A percentile compares a stretch with the other conserved stretches of the same genome.
phyloP scores from a whole-genome alignment of 495 filamentous ascomycete species.

The Neurospora sp. region DNA sequence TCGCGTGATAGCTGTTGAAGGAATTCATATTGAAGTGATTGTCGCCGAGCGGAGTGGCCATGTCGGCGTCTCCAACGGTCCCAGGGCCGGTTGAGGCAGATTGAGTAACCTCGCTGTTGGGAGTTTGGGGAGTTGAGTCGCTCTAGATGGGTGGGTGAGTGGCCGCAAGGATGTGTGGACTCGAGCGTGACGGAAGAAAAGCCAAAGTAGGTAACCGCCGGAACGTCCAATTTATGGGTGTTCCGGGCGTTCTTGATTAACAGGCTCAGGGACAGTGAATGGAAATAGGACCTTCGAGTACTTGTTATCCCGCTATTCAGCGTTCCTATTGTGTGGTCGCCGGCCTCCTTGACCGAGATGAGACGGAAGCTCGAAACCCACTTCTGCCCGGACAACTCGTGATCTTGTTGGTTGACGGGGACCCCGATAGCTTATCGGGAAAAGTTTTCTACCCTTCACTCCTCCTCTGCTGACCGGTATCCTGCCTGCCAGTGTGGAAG shows the following conservation, averaged over 20 bases:
- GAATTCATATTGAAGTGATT: too few relatives aligned
- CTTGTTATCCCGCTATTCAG: background rate
- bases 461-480: background rate
- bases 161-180: too few relatives aligned
- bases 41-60: too few relatives aligned
- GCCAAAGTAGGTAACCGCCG: background rate
- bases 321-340: background rate
- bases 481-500: background rate
- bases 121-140: too few relatives aligned
- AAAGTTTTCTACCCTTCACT: background rate
- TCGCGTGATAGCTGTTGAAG: too few relatives aligned
- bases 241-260: background rate
- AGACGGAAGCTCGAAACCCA: background rate
- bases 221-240: background rate
- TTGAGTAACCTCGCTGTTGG: too few relatives aligned
- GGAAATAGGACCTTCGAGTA: background rate
- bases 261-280: background rate
- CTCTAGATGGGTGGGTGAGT: too few relatives aligned
- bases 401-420: background rate
- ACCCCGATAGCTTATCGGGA: background rate
- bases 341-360: background rate
- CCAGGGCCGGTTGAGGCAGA: too few relatives aligned
- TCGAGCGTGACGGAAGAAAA: background rate
- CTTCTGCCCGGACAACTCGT: background rate
- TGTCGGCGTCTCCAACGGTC: too few relatives aligned